These are phyloP conservation scores for Themeda triandra DNA, from an alignment of 176 grass and related monocot genomes.

Conservation along the genomic window DNA sequence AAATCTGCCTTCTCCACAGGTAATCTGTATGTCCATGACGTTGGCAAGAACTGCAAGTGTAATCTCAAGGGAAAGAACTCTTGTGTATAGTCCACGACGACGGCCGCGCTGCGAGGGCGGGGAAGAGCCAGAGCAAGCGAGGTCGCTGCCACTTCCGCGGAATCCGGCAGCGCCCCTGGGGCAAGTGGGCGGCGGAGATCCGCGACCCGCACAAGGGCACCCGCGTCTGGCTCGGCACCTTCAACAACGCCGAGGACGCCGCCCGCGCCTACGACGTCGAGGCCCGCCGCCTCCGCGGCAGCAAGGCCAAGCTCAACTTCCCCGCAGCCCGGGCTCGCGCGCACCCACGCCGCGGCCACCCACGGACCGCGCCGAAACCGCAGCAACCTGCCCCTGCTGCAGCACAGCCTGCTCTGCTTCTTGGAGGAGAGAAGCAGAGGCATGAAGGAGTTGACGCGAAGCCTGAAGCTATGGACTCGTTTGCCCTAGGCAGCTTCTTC, in stretches of 20 bases:
- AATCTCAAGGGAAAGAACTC: slow-evolving; percentile 2
- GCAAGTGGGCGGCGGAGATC: slow-evolving; percentile 90
- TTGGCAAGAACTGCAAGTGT: no score
- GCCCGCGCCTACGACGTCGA: slow-evolving; percentile 68
- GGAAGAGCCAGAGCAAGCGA: background rate
- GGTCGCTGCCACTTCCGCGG: slow-evolving; percentile 42
- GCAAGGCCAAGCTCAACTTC: slow-evolving; percentile 89
- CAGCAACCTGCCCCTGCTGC: background rate
- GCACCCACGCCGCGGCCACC: slow-evolving; percentile 1
- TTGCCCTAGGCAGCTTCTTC: background rate
- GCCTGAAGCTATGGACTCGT: background rate
- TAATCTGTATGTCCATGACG: background rate
- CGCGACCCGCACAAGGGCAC: slow-evolving; percentile 80
- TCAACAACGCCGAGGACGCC: slow-evolving; percentile 63
- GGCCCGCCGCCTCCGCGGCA: slow-evolving; percentile 63
- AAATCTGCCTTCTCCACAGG: slow-evolving; percentile 22
- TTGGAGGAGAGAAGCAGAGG: background rate
- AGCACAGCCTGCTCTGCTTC: background rate
- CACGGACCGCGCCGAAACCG: background rate
- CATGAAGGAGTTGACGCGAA: background rate
- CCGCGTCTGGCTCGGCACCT: slow-evolving; percentile 90
- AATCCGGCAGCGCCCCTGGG: slow-evolving; percentile 75
- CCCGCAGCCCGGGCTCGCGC: no score
- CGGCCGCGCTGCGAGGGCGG: background rate
- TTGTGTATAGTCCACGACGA: slow-evolving; percentile 19